Conservation (phyloP, 2,329 filamentous ascomycete genomes). For the Dactylonectria estremocensis region DNA sequence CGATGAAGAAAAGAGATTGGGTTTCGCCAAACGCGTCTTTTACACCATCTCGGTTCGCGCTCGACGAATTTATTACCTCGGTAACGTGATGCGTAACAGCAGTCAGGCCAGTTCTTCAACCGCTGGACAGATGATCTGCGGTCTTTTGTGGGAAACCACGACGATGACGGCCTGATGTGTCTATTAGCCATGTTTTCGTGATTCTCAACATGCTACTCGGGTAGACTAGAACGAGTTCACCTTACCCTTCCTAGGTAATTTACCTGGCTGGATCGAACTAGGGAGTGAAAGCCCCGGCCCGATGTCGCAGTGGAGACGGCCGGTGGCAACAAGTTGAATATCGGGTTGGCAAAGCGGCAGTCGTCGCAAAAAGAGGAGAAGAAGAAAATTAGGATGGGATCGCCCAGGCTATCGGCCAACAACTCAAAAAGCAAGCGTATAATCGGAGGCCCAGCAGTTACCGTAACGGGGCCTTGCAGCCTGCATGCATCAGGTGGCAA, state of each 20-base stretch:
- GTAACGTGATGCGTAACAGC: not conserved
- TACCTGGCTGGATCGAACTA: not conserved
- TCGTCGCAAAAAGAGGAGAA: conserved; percentile 7
- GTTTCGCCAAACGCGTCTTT: not conserved
- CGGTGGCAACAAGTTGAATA: conserved; percentile 14
- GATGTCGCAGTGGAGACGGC: conserved; percentile 28
- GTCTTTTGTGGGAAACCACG: not conserved
- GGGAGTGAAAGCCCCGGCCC: conserved; percentile 15
- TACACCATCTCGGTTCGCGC: not conserved
- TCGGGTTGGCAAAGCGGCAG: conserved; percentile 5
- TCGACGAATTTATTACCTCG: not conserved
- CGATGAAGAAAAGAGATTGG: not conserved
- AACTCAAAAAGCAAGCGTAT: conserved; percentile 33
- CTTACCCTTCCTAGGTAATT: conserved; percentile 27
- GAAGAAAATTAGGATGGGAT: conserved; percentile 11
- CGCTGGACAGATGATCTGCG: not conserved
- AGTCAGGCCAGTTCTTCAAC: not conserved
- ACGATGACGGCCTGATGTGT: conserved; percentile 5
- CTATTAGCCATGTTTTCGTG: conserved; percentile 5
- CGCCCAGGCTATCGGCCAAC: conserved; percentile 2
- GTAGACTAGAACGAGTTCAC: not conserved
- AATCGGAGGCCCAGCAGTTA: not conserved
- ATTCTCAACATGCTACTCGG: not conserved
- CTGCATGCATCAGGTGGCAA: conserved; percentile 30
- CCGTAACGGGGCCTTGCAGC: conserved; percentile 30